Percentiles rank a stretch among this genome's conserved stretches.
Evolutionary conservation across 257 asterid genomes (phyloP).

Genomic region (Nemophila menziesii): DNA sequence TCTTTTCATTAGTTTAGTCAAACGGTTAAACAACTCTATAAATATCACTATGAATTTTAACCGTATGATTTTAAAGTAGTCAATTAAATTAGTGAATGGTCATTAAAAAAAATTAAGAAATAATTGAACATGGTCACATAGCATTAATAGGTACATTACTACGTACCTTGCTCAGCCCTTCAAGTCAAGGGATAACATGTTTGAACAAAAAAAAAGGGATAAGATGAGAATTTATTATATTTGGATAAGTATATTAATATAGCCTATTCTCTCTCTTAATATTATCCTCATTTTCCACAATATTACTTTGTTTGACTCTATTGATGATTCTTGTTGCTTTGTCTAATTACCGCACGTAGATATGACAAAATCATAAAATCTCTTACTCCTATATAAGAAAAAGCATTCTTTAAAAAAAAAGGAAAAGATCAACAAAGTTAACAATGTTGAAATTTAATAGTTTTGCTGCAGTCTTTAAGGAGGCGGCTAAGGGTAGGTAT

Average conservation of each 20-base stretch:
- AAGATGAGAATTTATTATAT: not conserved
- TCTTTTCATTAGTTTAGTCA: too few species aligned
- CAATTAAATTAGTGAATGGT: too few species aligned
- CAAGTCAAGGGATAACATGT: not conserved
- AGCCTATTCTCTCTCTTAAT: not conserved
- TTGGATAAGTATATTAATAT: not conserved
- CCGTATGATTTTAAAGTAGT: too few species aligned
- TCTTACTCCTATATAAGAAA: not conserved
- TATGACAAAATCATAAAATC: not conserved
- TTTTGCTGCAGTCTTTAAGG: slow-evolving; percentile 51
- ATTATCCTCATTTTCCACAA: slow-evolving; percentile 12
- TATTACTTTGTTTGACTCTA: not conserved
- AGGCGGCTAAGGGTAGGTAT: slow-evolving; percentile 32
- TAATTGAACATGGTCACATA: not conserved
- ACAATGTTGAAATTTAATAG: slow-evolving; percentile 37
- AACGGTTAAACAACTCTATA: too few species aligned
- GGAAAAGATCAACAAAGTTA: slow-evolving; percentile 14
- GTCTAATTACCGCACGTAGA: slow-evolving; percentile 1
- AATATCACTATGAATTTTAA: too few species aligned
- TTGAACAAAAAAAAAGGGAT: not conserved
- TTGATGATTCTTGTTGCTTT: not conserved
- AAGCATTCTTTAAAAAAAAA: not conserved
- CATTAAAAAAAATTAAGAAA: too few species aligned
- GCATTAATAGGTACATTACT: not conserved
- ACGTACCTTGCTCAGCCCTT: not conserved